Conservation (phyloP, 805 yeast genomes). For the Candida coquimbonensis region DNA sequence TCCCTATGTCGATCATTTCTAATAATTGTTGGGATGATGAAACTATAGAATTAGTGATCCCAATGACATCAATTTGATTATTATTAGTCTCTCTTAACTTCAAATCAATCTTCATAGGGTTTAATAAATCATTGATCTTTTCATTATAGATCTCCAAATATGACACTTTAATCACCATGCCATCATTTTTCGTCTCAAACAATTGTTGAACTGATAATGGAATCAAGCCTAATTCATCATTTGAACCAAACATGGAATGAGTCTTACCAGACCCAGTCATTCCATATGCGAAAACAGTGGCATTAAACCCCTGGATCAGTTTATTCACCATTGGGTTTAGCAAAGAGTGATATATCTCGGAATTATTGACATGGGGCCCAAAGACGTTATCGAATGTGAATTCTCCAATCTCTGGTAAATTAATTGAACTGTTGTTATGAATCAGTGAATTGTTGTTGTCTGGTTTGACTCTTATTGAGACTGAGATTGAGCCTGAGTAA, state of each 20-base stretch:
- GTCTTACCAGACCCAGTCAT: constrained; percentile 98
- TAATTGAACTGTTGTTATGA: constrained; percentile 19
- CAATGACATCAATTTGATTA: constrained; percentile 68
- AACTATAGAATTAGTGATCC: constrained; percentile 60
- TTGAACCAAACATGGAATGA: constrained; percentile 73
- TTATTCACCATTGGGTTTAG: constrained; percentile 49
- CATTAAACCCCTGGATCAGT: constrained; percentile 70
- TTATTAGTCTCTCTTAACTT: constrained; percentile 70
- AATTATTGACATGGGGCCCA: constrained; percentile 45
- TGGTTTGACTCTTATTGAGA: constrained; percentile 75
- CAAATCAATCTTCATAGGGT: constrained; percentile 39
- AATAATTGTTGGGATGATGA: constrained; percentile 52
- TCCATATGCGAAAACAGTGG: constrained; percentile 92
- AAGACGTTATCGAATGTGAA: constrained; percentile 79
- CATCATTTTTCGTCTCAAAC: constrained; percentile 32
- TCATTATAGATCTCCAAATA: constrained; percentile 94
- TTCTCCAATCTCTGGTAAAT: constrained; percentile 45
- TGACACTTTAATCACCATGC: constrained; percentile 48
- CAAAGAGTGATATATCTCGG: constrained; percentile 49
- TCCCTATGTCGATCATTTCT: constrained; percentile 58
- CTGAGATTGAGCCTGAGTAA: constrained; percentile 56
- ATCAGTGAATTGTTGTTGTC: constrained; percentile 33
- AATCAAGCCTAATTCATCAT: constrained; percentile 65
- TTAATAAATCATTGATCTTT: constrained; percentile 68
- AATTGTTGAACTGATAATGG: constrained; percentile 69